Conservation (phyloP, 805 yeast genomes). For the Saccharomyces mikatae region DNA sequence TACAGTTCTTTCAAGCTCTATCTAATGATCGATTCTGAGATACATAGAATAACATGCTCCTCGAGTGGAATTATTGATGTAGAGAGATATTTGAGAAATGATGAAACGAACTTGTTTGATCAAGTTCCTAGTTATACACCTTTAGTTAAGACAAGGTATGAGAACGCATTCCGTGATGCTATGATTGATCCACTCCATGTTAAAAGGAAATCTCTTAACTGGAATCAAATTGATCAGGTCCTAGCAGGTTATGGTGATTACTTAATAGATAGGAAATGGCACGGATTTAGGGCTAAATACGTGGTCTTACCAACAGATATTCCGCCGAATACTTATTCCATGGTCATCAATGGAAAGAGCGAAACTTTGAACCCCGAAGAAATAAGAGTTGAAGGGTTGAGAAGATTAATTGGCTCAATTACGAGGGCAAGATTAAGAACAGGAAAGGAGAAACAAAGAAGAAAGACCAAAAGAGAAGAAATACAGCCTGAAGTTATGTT, state of each 20-base stretch:
- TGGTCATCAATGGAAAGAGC: constrained; percentile 37
- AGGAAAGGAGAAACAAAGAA: constrained; percentile 32
- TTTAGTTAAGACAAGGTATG: constrained; percentile 70
- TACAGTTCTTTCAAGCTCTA: constrained; percentile 59
- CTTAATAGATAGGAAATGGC: constrained; percentile 42
- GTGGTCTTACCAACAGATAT: constrained; percentile 76
- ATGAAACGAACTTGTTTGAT: constrained; percentile 27
- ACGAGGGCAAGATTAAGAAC: constrained; percentile 48
- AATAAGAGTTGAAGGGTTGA: constrained; percentile 82
- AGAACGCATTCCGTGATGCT: constrained; percentile 52
- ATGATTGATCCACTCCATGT: constrained; percentile 47
- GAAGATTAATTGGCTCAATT: constrained; percentile 55
- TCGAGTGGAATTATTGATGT: constrained; percentile 67
- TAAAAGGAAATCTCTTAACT: constrained; percentile 53
- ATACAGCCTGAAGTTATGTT: constrained; percentile 68
- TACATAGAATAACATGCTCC: constrained; percentile 75
- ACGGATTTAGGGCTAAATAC: constrained; percentile 64
- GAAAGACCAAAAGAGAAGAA: constrained; percentile 35
- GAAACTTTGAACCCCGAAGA: constrained; percentile 77
- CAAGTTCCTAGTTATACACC: constrained; percentile 39
- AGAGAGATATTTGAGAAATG: constrained; percentile 53
- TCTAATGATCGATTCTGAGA: constrained; percentile 70
- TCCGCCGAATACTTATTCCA: constrained; percentile 40
- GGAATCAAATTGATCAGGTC: constrained; percentile 88
- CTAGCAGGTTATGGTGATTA: constrained; percentile 88